phyloP scores from a whole-genome alignment of 2,329 filamentous ascomycete genomes.

The Aspergillus hiratsukae region DNA sequence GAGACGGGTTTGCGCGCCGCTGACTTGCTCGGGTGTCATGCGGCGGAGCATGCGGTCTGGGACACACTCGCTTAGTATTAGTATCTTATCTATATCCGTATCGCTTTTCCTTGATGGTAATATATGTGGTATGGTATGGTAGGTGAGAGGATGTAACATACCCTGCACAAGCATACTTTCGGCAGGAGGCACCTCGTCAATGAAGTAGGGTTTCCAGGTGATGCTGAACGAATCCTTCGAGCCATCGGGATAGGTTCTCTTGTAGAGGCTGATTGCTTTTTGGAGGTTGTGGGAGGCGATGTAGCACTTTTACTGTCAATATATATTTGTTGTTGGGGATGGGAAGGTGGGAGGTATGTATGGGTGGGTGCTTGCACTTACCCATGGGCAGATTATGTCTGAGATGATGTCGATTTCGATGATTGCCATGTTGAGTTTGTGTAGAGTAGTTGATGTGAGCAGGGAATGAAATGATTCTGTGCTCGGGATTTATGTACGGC shows the following conservation, averaged over 20 bases:
- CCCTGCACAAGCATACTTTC: slow-evolving; percentile 13
- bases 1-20: slow-evolving; percentile 13
- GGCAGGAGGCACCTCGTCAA: slow-evolving; percentile 9
- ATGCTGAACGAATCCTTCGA: slow-evolving; percentile 9
- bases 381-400: background rate
- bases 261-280: slow-evolving; percentile 11
- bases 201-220: slow-evolving; percentile 13
- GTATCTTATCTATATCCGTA: too few relatives aligned
- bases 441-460: background rate
- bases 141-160: background rate
- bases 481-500: background rate
- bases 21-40: slow-evolving; percentile 11
- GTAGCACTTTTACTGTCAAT: slow-evolving; percentile 7
- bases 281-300: slow-evolving; percentile 12
- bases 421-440: background rate
- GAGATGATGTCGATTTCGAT: background rate
- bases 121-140: background rate
- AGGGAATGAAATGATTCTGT: background rate
- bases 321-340: background rate
- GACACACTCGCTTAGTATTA: background rate
- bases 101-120: too few relatives aligned
- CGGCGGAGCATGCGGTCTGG: slow-evolving; percentile 19
- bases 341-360: too few relatives aligned
- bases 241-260: slow-evolving; percentile 13
- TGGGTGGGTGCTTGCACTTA: background rate